Evolutionary conservation across 441 rosid species (phyloP), one percentile per base, ranked within the genome.

Genomic region (Populus hybrid): DNA sequence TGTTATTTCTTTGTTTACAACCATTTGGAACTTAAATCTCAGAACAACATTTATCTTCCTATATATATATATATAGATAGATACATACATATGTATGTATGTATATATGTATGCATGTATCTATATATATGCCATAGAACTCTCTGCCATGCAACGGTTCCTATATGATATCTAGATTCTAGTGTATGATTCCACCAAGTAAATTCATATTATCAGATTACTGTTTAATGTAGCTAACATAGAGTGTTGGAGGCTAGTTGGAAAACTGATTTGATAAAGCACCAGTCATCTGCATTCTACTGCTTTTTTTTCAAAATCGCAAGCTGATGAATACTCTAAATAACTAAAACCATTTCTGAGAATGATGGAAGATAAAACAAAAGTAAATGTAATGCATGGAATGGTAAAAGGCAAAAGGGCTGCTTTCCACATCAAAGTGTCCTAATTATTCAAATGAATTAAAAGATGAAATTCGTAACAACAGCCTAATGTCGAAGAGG

Each of bases 261-360:
- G 34, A 36, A 61, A 59, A 63, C 30, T 11, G n/a, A n/a, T 23
- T 46, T 14, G 14, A 65, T 7, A 20, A 71, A 3, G 20, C 34
- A 66, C 10, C 76, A 30, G 23, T 28, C 46, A 59, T 23, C 36
- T n/a, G 50, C 34, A 72, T 78, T 66, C 5, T 42, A 71, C 70
- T 14, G 65, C 18, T 69, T 12, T 42, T 36, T 38, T 40, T 3
- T 40, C 12, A 12, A 4, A 40, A 40, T 11, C 0, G 12, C 50
- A 40, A 40, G 14, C 50, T 40, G 50, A 10, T 10, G 50, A 40
- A 40, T 40, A 10, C 50, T 10, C 14, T 40, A 40, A 10, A 40
- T 40, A 40, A 40, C 46, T 40, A 40, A 40, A 40, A 40, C 14
- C 46, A 40, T 40, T 40, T 40, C 14, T 40, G 46, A 40, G 46